Evolutionary conservation across 441 rosid genomes (phyloP).

Genomic region (Omphalea diandra): DNA sequence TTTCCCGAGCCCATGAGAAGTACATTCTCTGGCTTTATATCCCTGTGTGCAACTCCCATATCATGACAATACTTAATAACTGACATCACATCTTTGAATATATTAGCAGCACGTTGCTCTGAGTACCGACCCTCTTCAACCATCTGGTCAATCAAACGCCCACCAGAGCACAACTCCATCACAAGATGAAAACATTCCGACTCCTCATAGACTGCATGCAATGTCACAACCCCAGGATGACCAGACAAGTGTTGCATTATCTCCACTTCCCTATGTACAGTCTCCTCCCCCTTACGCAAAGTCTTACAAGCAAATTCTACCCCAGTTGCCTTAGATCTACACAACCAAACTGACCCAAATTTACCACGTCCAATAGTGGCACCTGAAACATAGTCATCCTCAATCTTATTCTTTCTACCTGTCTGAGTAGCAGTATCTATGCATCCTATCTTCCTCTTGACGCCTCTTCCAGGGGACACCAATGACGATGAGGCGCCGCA

Average conservation of each 20-base stretch:
- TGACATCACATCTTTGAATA: conserved; percentile 83
- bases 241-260: conserved; percentile 98
- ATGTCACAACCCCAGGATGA: conserved; percentile 87
- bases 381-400: conserved; percentile 66
- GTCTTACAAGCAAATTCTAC: conserved; percentile 82
- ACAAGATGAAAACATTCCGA: conserved; percentile 80
- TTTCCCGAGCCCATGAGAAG: conserved; percentile 67
- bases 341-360: conserved; percentile 81
- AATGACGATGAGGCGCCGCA: conserved; percentile 77
- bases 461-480: conserved; percentile 76
- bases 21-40: conserved; percentile 89
- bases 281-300: conserved; percentile 86
- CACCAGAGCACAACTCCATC: conserved; percentile 91
- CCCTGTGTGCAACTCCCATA: conserved; percentile 98
- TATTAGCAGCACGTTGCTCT: conserved; percentile 83
- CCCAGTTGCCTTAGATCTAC: conserved; percentile 57
- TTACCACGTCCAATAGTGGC: conserved; percentile 73
- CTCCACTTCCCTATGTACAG: conserved; percentile 92
- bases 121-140: conserved; percentile 54
- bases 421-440: conserved; percentile 75
- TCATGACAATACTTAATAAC: conserved; percentile 89
- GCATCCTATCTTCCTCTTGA: conserved; percentile 97
- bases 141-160: conserved; percentile 91
- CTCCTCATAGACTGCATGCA: conserved; percentile 85
- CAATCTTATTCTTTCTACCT: conserved; percentile 82